A percentile compares a stretch with the other conserved stretches of the same genome.
Conservation (phyloP, 1,284 basidiomycete genomes). For the Cutaneotrichosporon cutaneum region DNA sequence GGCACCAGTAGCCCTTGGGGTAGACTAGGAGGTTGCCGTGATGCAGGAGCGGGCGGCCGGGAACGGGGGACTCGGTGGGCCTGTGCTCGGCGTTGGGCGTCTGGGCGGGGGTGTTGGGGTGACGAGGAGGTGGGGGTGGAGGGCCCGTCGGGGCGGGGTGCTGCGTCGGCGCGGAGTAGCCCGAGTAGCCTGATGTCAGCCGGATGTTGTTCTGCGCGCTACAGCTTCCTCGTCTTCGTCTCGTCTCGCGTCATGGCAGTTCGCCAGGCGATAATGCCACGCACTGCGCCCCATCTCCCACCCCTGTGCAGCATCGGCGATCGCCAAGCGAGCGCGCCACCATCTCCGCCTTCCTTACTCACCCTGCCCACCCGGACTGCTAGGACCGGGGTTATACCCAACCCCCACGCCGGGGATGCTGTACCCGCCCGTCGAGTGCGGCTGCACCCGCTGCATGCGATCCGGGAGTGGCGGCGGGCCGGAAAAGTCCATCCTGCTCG, state of each 20-base stretch:
- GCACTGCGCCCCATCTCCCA: too few species aligned
- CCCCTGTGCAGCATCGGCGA: not conserved
- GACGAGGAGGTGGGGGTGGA: constrained; percentile 18
- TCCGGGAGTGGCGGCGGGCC: constrained; percentile 50
- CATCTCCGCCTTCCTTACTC: not conserved
- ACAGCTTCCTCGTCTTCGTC: too few species aligned
- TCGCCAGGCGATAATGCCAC: too few species aligned
- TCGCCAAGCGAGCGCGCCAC: not conserved
- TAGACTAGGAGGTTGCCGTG: constrained; percentile 48
- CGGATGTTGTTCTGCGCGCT: too few species aligned
- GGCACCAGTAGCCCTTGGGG: constrained; percentile 42
- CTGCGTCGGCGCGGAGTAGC: constrained; percentile 3
- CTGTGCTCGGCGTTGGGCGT: constrained; percentile 14
- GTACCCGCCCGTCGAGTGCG: constrained; percentile 25
- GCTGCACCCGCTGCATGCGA: constrained; percentile 19
- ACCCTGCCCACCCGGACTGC: not conserved
- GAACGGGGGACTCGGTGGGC: constrained; percentile 45
- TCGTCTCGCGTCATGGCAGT: too few species aligned
- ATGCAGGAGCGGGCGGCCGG: constrained; percentile 46
- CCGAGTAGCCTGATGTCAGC: constrained; percentile 4
- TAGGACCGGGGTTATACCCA: constrained; percentile 35
- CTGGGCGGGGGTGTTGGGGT: not conserved
- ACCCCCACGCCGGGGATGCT: constrained; percentile 39
- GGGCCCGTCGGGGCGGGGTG: not conserved
- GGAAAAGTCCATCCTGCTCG: constrained; percentile 45